Evolutionary conservation across 371 early-diverging fungal species (phyloP), one percentile per base, ranked within the genome.

Genomic region (Rhizopus stolonifer): DNA sequence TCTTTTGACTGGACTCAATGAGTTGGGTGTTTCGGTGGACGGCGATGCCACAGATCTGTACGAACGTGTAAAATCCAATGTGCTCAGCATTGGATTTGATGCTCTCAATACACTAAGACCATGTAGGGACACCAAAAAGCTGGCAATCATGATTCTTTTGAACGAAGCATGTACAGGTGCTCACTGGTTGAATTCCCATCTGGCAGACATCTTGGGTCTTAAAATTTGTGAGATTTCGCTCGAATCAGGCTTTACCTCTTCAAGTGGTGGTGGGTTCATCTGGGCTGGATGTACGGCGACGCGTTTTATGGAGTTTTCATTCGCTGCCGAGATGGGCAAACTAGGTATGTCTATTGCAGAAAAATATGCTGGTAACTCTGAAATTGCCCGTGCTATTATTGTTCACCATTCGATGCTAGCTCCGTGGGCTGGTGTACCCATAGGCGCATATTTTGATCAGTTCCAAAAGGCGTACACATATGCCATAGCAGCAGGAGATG

Each of bases 141-240:
- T 67, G 26, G 67, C 69, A 1, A 59, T 61, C 42, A 72, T 72
- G 73, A 34, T 62, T 13, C 39, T 72, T 3, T 29, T 76, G 13
- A 62, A 68, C 29, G 76, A 76, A 40, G 70, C 68, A 2, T 70
- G 72, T 22, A 64, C 60, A 1, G 68, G 69, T n/a, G 72, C 72
- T 13, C 69, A 71, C 36, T 72, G 72, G 76, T 47, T 72, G 7
- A 56, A 62, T 26, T 72, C 68, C 2, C 50, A 49, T 14, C 49
- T 76, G 10, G 60, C 70, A 13, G 70, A 69, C n/a, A 58, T 50
- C 23, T 60, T 72, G 40, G 62, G 70, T 0, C 51, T 71, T 18
- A 70, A 64, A 15, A 50, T 76, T 1, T 66, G 72, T 2, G 64
- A 69, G 23, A n/a, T 68, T n/a, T 76, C 76, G 1, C 45, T 76